phyloP scores from a whole-genome alignment of 306 rosid species.

The Trifolium repens region DNA sequence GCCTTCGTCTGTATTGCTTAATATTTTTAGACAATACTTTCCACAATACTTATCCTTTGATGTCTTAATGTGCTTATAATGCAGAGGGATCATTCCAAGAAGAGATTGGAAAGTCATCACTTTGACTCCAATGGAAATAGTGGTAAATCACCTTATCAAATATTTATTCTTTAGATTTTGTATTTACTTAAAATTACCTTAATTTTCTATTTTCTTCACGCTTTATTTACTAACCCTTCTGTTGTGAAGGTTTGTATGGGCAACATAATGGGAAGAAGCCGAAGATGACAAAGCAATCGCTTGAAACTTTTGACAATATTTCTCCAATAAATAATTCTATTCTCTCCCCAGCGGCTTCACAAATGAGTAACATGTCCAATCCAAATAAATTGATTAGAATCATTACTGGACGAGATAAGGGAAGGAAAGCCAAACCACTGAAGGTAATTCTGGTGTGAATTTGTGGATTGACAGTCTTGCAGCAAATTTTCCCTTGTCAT shows the following conservation, averaged over 20 bases:
- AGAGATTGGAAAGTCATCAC: constrained; percentile 78
- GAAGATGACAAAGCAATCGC: constrained; percentile 72
- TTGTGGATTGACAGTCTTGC: constrained; percentile 23
- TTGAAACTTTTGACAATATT: constrained; percentile 75
- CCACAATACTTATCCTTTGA: constrained; percentile 10
- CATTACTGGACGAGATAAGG: constrained; percentile 90
- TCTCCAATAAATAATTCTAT: constrained; percentile 72
- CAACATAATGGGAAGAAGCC: constrained; percentile 81
- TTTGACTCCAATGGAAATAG: constrained; percentile 83
- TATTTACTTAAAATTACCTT: background rate
- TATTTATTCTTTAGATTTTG: constrained; percentile 36
- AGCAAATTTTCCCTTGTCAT: constrained; percentile 27
- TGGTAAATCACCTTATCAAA: constrained; percentile 54
- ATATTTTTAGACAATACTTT: constrained; percentile 9
- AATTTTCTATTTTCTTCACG: background rate
- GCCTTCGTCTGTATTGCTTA: constrained; percentile 1
- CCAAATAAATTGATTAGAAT: constrained; percentile 80
- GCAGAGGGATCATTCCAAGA: constrained; percentile 88
- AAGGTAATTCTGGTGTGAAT: constrained; percentile 66
- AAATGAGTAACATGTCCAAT: constrained; percentile 91
- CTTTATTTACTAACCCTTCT: constrained; percentile 30
- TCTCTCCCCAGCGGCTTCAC: constrained; percentile 96
- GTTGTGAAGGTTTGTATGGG: constrained; percentile 72
- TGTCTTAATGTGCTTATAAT: constrained; percentile 39
- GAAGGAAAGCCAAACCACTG: constrained; percentile 68